A percentile compares a stretch with the other conserved stretches of the same genome.
Conservation (phyloP, 2,329 filamentous ascomycete genomes). For the Aspergillus transmontanensis region DNA sequence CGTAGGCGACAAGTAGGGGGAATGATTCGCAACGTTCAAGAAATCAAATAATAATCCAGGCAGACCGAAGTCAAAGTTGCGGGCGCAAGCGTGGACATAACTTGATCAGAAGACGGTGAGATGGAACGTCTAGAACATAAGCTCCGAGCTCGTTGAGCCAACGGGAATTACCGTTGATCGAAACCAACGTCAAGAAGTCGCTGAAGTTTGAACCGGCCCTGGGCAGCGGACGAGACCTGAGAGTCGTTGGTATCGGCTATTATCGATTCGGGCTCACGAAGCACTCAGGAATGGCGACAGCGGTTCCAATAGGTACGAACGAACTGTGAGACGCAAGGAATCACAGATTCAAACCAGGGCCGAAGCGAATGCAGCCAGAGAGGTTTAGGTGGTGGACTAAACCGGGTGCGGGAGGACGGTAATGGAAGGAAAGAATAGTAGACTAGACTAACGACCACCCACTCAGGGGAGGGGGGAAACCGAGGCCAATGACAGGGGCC, state of each 20-base stretch:
- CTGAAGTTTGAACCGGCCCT: not conserved
- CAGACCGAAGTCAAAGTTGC: slow-evolving; percentile 18
- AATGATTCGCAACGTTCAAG: slow-evolving; percentile 11
- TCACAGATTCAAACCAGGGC: not conserved
- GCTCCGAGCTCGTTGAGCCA: slow-evolving; percentile 16
- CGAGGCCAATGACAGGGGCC: slow-evolving; percentile 26
- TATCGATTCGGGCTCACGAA: not conserved
- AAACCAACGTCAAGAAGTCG: not conserved
- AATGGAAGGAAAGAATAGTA: not conserved
- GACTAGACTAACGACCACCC: slow-evolving; percentile 1
- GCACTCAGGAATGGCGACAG: slow-evolving; percentile 1
- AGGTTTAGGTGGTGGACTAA: not conserved
- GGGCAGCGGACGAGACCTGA: not conserved
- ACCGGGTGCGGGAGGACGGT: not conserved
- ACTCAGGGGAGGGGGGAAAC: slow-evolving; percentile 20
- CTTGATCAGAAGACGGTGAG: slow-evolving; percentile 24
- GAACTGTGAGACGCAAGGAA: slow-evolving; percentile 15
- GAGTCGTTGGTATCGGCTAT: slow-evolving; percentile 6
- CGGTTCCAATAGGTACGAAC: slow-evolving; percentile 6
- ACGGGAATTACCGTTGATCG: slow-evolving; percentile 14
- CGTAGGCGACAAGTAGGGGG: not conserved
- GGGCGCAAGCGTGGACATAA: slow-evolving; percentile 21
- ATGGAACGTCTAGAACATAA: slow-evolving; percentile 28
- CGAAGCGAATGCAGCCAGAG: not conserved
- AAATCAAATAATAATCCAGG: slow-evolving; percentile 16